A percentile compares a stretch with the other conserved stretches of the same genome.
Evolutionary conservation across 1,139 yeast species (phyloP).

Genomic region (Debaryomycetaceae sp.): DNA sequence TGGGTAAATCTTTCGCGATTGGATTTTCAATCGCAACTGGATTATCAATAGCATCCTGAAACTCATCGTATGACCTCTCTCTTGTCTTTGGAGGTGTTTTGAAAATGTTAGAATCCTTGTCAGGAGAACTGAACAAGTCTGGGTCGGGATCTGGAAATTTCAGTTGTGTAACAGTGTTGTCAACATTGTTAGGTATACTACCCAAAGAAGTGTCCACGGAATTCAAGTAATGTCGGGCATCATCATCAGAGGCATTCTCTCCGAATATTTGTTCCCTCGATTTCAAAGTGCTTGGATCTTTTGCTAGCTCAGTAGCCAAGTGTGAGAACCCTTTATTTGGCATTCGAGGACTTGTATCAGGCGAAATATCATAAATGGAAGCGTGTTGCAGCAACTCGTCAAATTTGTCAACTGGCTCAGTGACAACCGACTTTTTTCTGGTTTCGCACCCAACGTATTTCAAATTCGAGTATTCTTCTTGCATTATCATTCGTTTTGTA

Average conservation of each 20-base stretch:
- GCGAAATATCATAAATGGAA: constrained; percentile 34
- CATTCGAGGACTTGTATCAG: constrained; percentile 21
- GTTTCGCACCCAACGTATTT: constrained; percentile 28
- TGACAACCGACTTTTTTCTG: constrained; percentile 30
- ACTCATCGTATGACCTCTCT: not conserved
- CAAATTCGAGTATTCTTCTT: constrained; percentile 39
- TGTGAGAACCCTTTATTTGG: constrained; percentile 18
- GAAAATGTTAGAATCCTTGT: constrained; percentile 15
- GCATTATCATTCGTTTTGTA: constrained; percentile 38
- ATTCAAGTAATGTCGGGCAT: constrained; percentile 2
- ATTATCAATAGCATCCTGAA: not conserved
- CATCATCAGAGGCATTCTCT: constrained; percentile 20
- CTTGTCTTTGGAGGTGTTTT: constrained; percentile 24
- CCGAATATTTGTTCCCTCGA: constrained; percentile 38
- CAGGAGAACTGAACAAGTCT: constrained; percentile 24
- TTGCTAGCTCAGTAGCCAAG: constrained; percentile 32
- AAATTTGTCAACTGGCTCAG: constrained; percentile 22
- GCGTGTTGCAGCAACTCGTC: constrained; percentile 40
- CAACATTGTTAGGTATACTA: constrained; percentile 13
- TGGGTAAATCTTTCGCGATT: not conserved
- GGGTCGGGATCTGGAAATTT: constrained; percentile 38
- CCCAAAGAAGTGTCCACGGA: constrained; percentile 9
- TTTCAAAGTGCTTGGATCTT: constrained; percentile 30
- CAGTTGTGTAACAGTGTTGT: constrained; percentile 7
- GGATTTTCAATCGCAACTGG: not conserved